Evolutionary conservation across 345 rosid genomes (phyloP).

Genomic region (Trapa incisa): DNA sequence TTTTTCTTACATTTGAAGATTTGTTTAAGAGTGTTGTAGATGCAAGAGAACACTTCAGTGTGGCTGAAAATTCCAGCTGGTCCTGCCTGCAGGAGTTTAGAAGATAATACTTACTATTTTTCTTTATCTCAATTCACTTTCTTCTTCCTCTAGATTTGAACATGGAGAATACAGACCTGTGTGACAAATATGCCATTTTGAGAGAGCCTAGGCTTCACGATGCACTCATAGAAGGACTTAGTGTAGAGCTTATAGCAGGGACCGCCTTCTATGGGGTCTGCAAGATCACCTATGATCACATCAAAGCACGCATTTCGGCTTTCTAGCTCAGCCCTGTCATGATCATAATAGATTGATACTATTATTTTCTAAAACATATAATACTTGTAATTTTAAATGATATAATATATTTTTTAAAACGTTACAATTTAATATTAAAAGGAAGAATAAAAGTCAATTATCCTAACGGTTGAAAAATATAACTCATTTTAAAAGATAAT

Average conservation of each 20-base stretch:
- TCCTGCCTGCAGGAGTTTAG: constrained; percentile 34
- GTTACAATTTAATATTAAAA: too few species aligned
- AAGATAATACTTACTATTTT: neutral
- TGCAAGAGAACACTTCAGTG: constrained; percentile 53
- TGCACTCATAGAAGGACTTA: constrained; percentile 41
- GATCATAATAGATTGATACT: too few species aligned
- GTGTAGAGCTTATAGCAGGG: constrained; percentile 61
- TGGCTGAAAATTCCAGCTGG: constrained; percentile 70
- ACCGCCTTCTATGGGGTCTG: constrained; percentile 65
- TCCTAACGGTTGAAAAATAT: too few species aligned
- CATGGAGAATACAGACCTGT: constrained; percentile 21
- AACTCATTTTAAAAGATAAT: too few species aligned
- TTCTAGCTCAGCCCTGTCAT: constrained; percentile 38
- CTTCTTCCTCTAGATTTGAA: neutral
- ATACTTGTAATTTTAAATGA: too few species aligned
- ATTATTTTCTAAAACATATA: too few species aligned
- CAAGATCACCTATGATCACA: constrained; percentile 57
- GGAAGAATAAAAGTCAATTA: too few species aligned
- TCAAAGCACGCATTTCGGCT: constrained; percentile 28
- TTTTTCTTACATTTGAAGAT: constrained; percentile 36
- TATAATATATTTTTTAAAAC: too few species aligned
- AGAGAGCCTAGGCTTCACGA: constrained; percentile 38
- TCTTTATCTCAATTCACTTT: neutral
- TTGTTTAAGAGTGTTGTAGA: constrained; percentile 47
- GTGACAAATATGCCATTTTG: constrained; percentile 48